Percentiles rank a stretch among this genome's conserved stretches.
Evolutionary conservation across 108 stramenopile genomes (phyloP).

Genomic region (Cyclotella sp.): DNA sequence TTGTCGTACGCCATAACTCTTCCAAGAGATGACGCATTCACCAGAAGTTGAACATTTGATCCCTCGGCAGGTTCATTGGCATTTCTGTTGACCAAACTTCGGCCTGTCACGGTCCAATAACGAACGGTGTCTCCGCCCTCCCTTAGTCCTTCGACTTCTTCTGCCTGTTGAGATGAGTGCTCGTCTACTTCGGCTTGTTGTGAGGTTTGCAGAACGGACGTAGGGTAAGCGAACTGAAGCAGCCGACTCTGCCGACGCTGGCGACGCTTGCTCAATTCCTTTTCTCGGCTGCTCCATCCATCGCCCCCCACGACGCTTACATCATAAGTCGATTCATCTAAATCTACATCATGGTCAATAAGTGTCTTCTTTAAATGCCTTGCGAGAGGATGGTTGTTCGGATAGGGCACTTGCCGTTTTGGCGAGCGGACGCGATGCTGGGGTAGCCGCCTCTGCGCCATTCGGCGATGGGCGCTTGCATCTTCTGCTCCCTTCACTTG

Average conservation of each 20-base stretch:
- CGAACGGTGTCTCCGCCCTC: neutral
- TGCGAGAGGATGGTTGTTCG: slow-evolving; percentile 31
- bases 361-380: slow-evolving; percentile 15
- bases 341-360: neutral
- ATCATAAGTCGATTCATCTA: neutral
- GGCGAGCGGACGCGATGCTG: slow-evolving; percentile 27
- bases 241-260: slow-evolving; percentile 1
- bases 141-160: neutral
- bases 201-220: neutral
- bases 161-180: neutral
- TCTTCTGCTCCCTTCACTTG: no score
- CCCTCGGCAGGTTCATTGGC: neutral
- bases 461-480: neutral
- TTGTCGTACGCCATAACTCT: neutral
- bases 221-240: neutral
- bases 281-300: slow-evolving; percentile 7
- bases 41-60: slow-evolving; percentile 9
- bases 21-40: slow-evolving; percentile 6
- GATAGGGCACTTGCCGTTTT: slow-evolving; percentile 35
- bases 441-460: slow-evolving; percentile 2
- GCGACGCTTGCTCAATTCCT: neutral
- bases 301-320: slow-evolving; percentile 23
- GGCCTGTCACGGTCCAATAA: slow-evolving; percentile 48
- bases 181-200: neutral
- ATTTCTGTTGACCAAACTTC: slow-evolving; percentile 29